Base-by-base conservation (phyloP, 257 asterid genomes). In the Solanum chmielewskii region DNA sequence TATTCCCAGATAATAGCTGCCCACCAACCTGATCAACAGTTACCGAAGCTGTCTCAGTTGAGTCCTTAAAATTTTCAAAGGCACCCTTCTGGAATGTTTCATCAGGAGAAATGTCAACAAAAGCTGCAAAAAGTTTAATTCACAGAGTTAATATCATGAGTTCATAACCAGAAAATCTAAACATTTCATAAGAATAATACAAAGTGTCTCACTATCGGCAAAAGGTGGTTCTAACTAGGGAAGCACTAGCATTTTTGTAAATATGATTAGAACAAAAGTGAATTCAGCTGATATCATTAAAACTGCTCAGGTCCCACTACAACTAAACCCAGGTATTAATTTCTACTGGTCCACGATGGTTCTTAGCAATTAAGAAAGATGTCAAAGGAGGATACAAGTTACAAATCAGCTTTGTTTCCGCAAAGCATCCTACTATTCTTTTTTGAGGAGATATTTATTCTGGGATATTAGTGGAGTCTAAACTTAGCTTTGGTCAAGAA, bases 31-130 rank as follows among this genome's bases (percentile, higher is more conserved):
- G 87, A 86, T 87, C 83, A 87, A 66, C 86, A 76, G 89, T 86
- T 27, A 87, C 21, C 9, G 96, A 86, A 60, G 91, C 95, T 27
- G 90, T 77, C 90, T 90, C 90, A 70, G 73, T 66, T 64, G 96
- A 89, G 69, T 97, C 99, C 89, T 92, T 86, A 90, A 89, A 97
- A 88, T 88, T 91, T 87, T 95, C 99, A 64, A 95, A 96, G 86
- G 92, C 98, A 88, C 88, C 93, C 89, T 93, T 94, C 91, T 97
- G 93, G 86, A 97, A 41, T 41, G 98, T 96, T 90, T 96, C 98
- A 83, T 92, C 98, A 18, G 98, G 99, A 62, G 99, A 91, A 86
- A 97, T 97, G 90, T 97, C 99, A 56, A 92, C 94, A 90, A 97
- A 97, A 88, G 99, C 99, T 97, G 96, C 89, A 84, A 60, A 29